phyloP scores from a whole-genome alignment of 148 eudicot genomes.

The Linanthus parryae region DNA sequence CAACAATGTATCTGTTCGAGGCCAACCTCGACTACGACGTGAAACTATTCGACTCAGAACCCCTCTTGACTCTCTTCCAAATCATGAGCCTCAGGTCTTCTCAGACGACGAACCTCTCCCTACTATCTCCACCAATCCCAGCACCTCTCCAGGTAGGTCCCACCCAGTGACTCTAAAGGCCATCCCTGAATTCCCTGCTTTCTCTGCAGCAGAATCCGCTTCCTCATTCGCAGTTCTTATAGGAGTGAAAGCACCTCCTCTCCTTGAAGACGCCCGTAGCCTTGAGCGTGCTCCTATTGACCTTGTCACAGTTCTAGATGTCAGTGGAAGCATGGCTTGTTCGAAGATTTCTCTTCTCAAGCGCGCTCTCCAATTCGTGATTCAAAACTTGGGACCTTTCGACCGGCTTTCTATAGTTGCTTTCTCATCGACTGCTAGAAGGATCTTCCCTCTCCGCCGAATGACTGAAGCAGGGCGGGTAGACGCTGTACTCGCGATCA shows the following conservation, averaged over 20 bases:
- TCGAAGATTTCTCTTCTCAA: constrained; percentile 22
- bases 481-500: constrained; percentile 17
- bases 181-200: too few relatives aligned
- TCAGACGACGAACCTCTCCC: too few relatives aligned
- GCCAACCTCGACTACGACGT: not conserved
- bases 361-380: constrained; percentile 19
- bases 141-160: not conserved
- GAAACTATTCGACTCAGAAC: not conserved
- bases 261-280: too few relatives aligned
- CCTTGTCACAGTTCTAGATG: constrained; percentile 29
- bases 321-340: constrained; percentile 32
- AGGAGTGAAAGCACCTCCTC: too few relatives aligned
- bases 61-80: not conserved
- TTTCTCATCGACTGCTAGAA: constrained; percentile 20
- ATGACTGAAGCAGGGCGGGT: constrained; percentile 20
- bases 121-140: not conserved
- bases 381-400: constrained; percentile 14
- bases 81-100: constrained; percentile 1
- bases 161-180: too few relatives aligned
- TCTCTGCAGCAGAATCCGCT: constrained; percentile 4
- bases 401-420: constrained; percentile 23
- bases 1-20: not conserved
- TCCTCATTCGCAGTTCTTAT: constrained; percentile 16
- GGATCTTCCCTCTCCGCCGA: constrained; percentile 20
- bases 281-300: too few relatives aligned